phyloP scores from a whole-genome alignment of 1,139 yeast species.

The Candida sp. region DNA sequence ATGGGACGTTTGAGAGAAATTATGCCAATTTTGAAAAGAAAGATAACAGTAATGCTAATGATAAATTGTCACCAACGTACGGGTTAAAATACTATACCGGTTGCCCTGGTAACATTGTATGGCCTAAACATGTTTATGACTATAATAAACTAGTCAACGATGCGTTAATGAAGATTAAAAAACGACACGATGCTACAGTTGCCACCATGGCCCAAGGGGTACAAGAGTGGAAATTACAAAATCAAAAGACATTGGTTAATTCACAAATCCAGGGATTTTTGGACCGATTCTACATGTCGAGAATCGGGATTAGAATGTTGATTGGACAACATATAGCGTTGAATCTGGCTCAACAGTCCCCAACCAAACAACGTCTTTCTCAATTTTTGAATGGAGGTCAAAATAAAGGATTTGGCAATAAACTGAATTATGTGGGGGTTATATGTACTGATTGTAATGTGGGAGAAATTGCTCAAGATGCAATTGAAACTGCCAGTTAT shows the following conservation, averaged over 20 bases:
- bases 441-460: conserved; percentile 81
- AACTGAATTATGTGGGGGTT: conserved; percentile 71
- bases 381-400: conserved; percentile 30
- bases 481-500: conserved; percentile 82
- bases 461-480: conserved; percentile 76
- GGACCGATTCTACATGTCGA: conserved; percentile 80
- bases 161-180: conserved; percentile 67
- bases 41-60: conserved; percentile 2
- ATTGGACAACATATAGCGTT: conserved; percentile 88
- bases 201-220: conserved; percentile 94
- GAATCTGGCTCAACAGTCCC: conserved; percentile 58
- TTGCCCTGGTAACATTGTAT: conserved; percentile 49
- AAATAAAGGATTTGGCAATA: conserved; percentile 41
- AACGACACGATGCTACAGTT: conserved; percentile 89
- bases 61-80: conserved; percentile 31
- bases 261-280: conserved; percentile 73
- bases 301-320: conserved; percentile 86
- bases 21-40: too few relatives aligned
- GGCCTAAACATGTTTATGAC: conserved; percentile 76
- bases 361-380: conserved; percentile 37
- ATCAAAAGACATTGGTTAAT: conserved; percentile 47
- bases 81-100: conserved; percentile 60
- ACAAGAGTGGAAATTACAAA: conserved; percentile 75
- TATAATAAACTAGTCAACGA: conserved; percentile 69
- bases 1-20: conserved; percentile 8